Conservation (phyloP, 352 stramenopile species). For the Discostella stelligera region DNA sequence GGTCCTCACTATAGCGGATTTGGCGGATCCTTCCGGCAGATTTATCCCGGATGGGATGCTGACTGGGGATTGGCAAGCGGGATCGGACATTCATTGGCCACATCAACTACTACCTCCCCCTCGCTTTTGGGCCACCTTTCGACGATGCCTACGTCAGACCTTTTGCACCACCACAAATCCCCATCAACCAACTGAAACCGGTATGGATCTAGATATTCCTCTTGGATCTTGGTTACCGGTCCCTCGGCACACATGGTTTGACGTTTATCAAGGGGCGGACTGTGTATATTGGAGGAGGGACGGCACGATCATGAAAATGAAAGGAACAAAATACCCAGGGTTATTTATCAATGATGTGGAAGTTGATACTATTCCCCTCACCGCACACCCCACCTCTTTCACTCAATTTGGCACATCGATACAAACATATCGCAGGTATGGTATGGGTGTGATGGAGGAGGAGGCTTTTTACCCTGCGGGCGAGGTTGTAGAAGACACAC, state of each 20-base stretch:
- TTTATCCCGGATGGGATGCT: not conserved
- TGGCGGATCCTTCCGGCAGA: not conserved
- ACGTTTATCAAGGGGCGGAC: not conserved
- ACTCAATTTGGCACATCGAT: not conserved
- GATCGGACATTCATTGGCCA: not conserved
- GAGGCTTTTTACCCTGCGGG: too few species aligned
- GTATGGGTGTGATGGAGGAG: too few species aligned
- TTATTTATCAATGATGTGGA: not conserved
- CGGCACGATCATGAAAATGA: not conserved
- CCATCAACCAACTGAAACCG: not conserved
- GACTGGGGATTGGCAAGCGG: slow-evolving; percentile 3
- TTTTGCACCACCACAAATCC: not conserved
- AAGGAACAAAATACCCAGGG: not conserved
- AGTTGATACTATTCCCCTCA: not conserved
- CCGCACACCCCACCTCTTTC: not conserved
- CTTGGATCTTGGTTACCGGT: not conserved
- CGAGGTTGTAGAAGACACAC: too few species aligned
- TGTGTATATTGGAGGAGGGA: too few species aligned
- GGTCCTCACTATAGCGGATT: not conserved
- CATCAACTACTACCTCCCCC: too few species aligned
- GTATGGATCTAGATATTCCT: not conserved
- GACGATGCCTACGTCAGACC: not conserved
- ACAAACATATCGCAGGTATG: too few species aligned
- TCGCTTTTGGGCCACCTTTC: not conserved
- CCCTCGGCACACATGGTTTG: not conserved